Base-by-base conservation (phyloP, 2,329 filamentous ascomycete species). In the Clonostachys byssicola region DNA sequence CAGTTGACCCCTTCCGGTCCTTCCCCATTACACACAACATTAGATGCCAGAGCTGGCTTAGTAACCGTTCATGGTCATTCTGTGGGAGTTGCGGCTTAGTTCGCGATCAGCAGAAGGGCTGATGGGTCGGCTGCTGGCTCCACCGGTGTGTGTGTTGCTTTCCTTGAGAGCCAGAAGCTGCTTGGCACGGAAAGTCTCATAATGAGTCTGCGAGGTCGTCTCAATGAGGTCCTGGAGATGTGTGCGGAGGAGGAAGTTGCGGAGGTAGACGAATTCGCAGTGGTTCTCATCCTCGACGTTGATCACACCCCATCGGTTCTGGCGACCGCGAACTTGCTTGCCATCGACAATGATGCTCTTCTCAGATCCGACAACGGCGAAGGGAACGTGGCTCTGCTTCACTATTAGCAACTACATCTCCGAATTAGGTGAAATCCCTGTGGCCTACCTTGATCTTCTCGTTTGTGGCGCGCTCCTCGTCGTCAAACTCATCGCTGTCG, bases 111-210 rank as follows among this genome's bases (percentile, higher is more conserved):
- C 92, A 51, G 91, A 81, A 51, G 94, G 94, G 67, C 89, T 95
- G 77, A 99, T 99, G 63, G 94, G 94, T 68, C 92, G 94, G 68
- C 92, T 82, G 61, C 66, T 66, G 76, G 89, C 94, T 56, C 86
- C 83, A 57, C 83, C 82, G 59, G 84, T 75, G 56, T 90, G 88
- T 58, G 90, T 89, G 65, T 89, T 95, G 80, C 88, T 96, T 79
- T 99, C 94, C 84, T 97, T 99, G 67, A 99, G 81, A 49, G 94
- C 94, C 65, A 99, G 77, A 62, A 99, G 79, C 74, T 99, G 94
- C 85, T 99, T 99, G 62, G 94, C 92, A 72, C 94, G 92, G 92
- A 99, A 99, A 50, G 91, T 95, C 80, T 99, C 94, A 80, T 99
- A 99, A 81, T 99, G 94, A 72, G 96, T 99, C 78, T 99, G 94